Evolutionary conservation across 768 basidiomycete genomes (phyloP).

Genomic region (Gautieria morchelliformis): DNA sequence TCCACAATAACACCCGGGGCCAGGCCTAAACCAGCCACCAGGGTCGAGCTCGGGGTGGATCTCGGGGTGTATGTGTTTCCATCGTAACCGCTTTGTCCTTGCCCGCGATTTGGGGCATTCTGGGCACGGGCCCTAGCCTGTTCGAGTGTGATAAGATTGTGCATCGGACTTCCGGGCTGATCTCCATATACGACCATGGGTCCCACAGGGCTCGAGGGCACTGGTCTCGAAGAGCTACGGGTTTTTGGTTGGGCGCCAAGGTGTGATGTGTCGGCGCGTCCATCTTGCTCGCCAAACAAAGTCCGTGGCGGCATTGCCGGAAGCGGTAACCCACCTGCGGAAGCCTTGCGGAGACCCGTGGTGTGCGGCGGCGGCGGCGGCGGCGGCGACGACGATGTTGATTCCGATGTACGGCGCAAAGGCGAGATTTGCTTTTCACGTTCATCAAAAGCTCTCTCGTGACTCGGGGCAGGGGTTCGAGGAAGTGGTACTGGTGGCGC

Average conservation of each 20-base stretch:
- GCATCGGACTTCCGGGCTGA: neutral
- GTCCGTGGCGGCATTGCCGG: neutral
- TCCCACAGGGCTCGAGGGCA: neutral
- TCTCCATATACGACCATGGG: neutral
- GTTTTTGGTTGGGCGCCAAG: neutral
- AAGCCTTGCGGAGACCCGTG: neutral
- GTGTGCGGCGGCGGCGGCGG: neutral
- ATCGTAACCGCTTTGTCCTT: neutral
- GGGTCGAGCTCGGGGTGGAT: neutral
- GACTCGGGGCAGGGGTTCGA: neutral
- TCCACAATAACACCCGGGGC: neutral
- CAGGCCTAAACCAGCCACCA: constrained; percentile 6
- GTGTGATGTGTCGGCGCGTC: neutral
- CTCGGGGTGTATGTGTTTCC: neutral
- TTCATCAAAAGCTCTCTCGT: neutral
- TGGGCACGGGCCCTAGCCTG: neutral
- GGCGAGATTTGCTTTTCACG: neutral
- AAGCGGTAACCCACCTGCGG: neutral
- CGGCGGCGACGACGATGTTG: neutral
- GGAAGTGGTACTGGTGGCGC: constrained; percentile 15
- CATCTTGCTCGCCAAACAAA: neutral
- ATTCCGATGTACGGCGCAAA: constrained; percentile 1
- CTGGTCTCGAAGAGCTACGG: neutral
- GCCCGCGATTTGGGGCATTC: neutral
- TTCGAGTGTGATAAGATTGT: constrained; percentile 6